phyloP scores from a whole-genome alignment of 1,284 basidiomycete species.

The Trichosporon coremiiforme region DNA sequence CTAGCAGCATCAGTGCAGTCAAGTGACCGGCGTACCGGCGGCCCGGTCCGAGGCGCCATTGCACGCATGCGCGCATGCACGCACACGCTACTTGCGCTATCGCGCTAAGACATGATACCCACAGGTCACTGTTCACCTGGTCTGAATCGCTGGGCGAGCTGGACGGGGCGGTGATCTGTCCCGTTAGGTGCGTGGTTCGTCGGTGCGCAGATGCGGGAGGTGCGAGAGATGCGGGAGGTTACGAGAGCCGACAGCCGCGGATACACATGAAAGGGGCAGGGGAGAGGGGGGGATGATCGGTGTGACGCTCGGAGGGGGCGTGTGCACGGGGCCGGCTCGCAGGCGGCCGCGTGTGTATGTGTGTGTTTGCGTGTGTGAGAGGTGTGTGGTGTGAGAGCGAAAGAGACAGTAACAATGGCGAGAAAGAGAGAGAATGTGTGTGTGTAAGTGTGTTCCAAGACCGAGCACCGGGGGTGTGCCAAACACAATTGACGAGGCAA shows the following conservation, averaged over 20 bases:
- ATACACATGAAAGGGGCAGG: background rate
- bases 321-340: background rate
- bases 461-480: background rate
- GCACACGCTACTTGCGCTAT: too few species aligned
- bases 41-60: too few species aligned
- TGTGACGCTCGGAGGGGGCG: background rate
- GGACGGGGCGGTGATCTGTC: background rate
- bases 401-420: background rate
- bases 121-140: background rate
- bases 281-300: background rate
- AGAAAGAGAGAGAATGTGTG: background rate
- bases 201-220: too few species aligned
- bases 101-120: background rate
- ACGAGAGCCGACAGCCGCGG: background rate
- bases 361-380: conserved; percentile 6
- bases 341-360: background rate
- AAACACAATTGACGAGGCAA: background rate
- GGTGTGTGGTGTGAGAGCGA: conserved; percentile 1
- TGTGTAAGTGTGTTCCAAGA: background rate
- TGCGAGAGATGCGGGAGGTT: too few species aligned
- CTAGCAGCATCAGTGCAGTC: background rate
- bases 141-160: background rate
- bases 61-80: too few species aligned
- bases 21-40: background rate
- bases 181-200: background rate